Evolutionary conservation across 1,284 basidiomycete genomes (phyloP).

Genomic region (Cystobasidiaceae sp.): DNA sequence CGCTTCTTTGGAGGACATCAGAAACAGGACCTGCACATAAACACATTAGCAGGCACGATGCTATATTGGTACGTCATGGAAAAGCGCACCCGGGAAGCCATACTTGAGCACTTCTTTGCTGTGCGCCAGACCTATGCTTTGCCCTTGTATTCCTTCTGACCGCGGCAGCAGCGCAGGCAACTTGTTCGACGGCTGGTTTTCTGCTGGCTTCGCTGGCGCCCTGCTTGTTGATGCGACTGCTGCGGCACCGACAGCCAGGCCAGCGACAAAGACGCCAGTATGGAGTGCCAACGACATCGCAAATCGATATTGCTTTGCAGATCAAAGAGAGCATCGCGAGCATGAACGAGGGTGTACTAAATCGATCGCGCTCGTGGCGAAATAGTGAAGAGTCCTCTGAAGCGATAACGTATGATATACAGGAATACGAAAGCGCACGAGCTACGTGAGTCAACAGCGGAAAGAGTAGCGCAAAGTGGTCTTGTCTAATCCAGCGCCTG

Average conservation of each 20-base stretch:
- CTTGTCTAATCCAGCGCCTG: too few relatives aligned
- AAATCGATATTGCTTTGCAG: too few relatives aligned
- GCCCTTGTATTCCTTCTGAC: too few relatives aligned
- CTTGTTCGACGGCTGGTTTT: slow-evolving; percentile 8
- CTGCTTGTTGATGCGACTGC: slow-evolving; percentile 10
- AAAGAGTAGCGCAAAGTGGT: too few relatives aligned
- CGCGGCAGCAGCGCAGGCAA: slow-evolving; percentile 4
- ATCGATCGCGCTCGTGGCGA: too few relatives aligned
- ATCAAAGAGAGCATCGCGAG: too few relatives aligned
- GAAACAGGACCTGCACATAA: slow-evolving; percentile 38
- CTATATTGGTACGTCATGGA: background rate
- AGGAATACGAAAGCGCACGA: too few relatives aligned
- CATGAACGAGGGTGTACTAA: too few relatives aligned
- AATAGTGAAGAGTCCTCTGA: too few relatives aligned
- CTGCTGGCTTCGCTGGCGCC: background rate
- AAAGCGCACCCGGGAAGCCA: slow-evolving; percentile 63
- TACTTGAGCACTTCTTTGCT: slow-evolving; percentile 55
- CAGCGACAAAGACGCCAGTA: slow-evolving; percentile 22
- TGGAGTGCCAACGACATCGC: slow-evolving; percentile 24
- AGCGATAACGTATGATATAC: too few relatives aligned
- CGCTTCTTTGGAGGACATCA: slow-evolving; percentile 37
- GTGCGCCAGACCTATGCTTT: too few relatives aligned
- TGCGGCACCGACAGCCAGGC: slow-evolving; percentile 17
- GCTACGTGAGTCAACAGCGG: too few relatives aligned
- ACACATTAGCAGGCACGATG: background rate